Evolutionary conservation across 768 basidiomycete genomes (phyloP).

Genomic region (Leccinum longicurvipes): DNA sequence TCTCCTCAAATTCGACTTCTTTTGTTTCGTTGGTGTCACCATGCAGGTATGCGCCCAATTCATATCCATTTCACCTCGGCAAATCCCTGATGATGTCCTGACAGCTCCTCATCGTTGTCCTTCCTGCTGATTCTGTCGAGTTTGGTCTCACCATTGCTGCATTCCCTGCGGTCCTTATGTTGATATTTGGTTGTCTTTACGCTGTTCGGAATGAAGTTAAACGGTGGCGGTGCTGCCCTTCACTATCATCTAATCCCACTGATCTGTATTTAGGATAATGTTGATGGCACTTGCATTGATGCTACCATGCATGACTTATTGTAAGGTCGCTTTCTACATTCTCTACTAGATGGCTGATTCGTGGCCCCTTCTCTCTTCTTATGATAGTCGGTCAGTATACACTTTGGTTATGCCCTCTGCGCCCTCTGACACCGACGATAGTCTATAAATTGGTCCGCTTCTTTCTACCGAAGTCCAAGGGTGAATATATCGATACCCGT

Average conservation of each 20-base stretch:
- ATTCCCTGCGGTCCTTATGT: conserved; percentile 70
- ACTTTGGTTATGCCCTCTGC: background rate
- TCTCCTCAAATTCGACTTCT: conserved; percentile 87
- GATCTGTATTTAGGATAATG: conserved; percentile 52
- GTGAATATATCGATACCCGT: conserved; percentile 66
- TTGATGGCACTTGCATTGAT: conserved; percentile 66
- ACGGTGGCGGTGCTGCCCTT: conserved; percentile 44
- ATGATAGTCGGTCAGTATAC: conserved; percentile 27
- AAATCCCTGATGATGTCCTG: background rate
- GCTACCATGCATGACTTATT: conserved; percentile 74
- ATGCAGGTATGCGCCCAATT: conserved; percentile 60
- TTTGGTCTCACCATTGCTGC: conserved; percentile 82
- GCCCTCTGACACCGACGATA: conserved; percentile 24
- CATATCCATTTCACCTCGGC: background rate
- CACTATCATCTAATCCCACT: background rate
- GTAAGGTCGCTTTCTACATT: conserved; percentile 40
- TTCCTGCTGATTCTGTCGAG: conserved; percentile 61
- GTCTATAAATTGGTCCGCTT: conserved; percentile 87
- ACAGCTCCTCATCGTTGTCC: conserved; percentile 79
- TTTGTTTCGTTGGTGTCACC: conserved; percentile 82
- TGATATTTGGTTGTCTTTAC: conserved; percentile 61
- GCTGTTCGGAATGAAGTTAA: conserved; percentile 82
- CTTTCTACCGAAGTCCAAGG: conserved; percentile 57
- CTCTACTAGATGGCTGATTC: conserved; percentile 1
- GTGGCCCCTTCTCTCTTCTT: background rate